Evolutionary conservation across 495 filamentous ascomycete species (phyloP), one percentile per base, ranked within the genome.

Genomic region (Hyaloscypha bicolor): DNA sequence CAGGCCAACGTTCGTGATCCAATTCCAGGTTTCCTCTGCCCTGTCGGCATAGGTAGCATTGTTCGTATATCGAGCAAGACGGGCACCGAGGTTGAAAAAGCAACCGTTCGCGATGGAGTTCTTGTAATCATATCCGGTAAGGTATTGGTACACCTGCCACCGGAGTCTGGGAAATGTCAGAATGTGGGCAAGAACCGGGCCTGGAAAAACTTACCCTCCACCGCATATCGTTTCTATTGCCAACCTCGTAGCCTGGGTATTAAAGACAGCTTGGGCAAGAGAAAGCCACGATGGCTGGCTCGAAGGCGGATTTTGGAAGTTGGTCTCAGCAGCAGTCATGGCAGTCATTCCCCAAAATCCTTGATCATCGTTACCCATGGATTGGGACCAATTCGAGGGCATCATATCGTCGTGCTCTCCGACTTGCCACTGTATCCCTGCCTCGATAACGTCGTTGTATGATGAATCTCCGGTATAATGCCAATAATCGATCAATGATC

Each of bases 51-150:
- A 97, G 0, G 90, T 93, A 55, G 85, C 67, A 72, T 97, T 95
- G 6, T 82, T 80, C 3, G 91, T 94, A 71, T 93, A 95, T 59
- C 83, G 84, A 0, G 90, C 91, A 61, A 97, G 81, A 9, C 93
- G 84, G 2, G 93, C 87, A 9, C 90, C 91, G 19, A 96, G 79
- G 67, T 95, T 90, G 78, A 97, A 96, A 79, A 94, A 94, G 66
- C 90, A 88, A 25, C 91, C 93, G 68, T 93, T 95, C 4, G 90
- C 90, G 67, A 95, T 91, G 25, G 91, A 88, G 76, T 96, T 97
- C 80, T 96, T 96, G 81, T 97, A 96, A 72, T 88, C 85, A 69
- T 91, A 97, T 16, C 93, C 93, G 53, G 81, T 86, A 68, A 94
- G 93, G 66, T 85, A 88, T 4, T 84, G 80, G 67, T 89, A 90